phyloP scores from a whole-genome alignment of 148 eudicot genomes.

The Mesembryanthemum crystallinum region DNA sequence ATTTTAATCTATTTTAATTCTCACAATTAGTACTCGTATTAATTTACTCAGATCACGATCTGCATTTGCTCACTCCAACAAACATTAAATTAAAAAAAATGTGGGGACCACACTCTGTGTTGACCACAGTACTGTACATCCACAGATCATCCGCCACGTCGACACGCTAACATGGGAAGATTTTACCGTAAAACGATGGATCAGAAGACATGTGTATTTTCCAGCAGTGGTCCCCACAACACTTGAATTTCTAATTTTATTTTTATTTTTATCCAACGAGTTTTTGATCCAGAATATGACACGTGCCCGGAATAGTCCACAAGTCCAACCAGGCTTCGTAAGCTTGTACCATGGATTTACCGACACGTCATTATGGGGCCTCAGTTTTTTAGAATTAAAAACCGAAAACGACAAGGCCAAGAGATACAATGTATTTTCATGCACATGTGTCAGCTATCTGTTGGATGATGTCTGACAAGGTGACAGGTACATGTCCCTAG shows the following conservation, averaged over 20 bases:
- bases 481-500: constrained; percentile 18
- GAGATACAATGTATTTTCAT: constrained; percentile 26
- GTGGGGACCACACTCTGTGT: background rate
- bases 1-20: background rate
- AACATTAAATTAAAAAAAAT: background rate
- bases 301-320: constrained; percentile 11
- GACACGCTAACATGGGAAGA: background rate
- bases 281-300: background rate
- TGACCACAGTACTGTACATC: background rate
- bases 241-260: no score
- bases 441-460: constrained; percentile 26
- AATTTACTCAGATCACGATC: constrained; percentile 14
- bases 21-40: background rate
- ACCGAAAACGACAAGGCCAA: constrained; percentile 21
- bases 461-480: constrained; percentile 28
- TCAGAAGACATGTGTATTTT: constrained; percentile 29
- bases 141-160: constrained; percentile 28
- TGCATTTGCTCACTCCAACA: background rate
- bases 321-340: background rate
- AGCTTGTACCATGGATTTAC: constrained; percentile 6
- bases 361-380: constrained; percentile 23
- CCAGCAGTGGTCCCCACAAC: constrained; percentile 21
- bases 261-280: constrained; percentile 7
- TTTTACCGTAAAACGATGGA: background rate
- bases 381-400: background rate